Evolutionary conservation across 2,329 filamentous ascomycete species (phyloP).

Genomic region (Gnomoniopsis smithogilvyi): DNA sequence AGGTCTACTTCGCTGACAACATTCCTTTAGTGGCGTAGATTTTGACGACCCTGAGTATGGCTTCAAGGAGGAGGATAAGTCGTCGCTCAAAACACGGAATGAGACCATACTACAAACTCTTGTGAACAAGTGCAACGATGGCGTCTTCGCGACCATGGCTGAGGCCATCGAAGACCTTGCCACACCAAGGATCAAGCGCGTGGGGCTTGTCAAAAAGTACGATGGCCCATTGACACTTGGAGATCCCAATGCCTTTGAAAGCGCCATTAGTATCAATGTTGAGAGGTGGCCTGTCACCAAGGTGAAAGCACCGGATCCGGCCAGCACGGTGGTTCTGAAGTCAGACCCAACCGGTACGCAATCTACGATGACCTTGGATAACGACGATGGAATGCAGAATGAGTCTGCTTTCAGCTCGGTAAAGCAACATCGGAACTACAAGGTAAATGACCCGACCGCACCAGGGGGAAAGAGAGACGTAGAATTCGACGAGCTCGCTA

Average conservation of each 20-base stretch:
- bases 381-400: slow-evolving; percentile 45
- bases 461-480: slow-evolving; percentile 81
- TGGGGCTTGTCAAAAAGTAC: slow-evolving; percentile 74
- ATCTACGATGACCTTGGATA: slow-evolving; percentile 44
- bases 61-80: slow-evolving; percentile 88
- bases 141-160: slow-evolving; percentile 77
- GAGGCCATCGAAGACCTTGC: slow-evolving; percentile 80
- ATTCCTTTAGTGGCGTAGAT: slow-evolving; percentile 68
- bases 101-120: slow-evolving; percentile 66
- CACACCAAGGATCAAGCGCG: slow-evolving; percentile 71
- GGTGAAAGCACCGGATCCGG: slow-evolving; percentile 68
- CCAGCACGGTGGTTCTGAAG: slow-evolving; percentile 70
- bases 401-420: slow-evolving; percentile 60
- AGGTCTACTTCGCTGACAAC: not conserved
- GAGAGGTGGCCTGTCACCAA: slow-evolving; percentile 90
- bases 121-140: slow-evolving; percentile 63
- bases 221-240: slow-evolving; percentile 79
- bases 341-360: slow-evolving; percentile 48
- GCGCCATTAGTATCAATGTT: slow-evolving; percentile 77
- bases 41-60: slow-evolving; percentile 91
- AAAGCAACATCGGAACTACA: slow-evolving; percentile 76
- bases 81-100: slow-evolving; percentile 68
- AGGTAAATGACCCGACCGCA: slow-evolving; percentile 69
- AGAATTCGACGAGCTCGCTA: slow-evolving; percentile 78
- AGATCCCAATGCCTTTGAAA: slow-evolving; percentile 67